Conservation (phyloP, 2,329 filamentous ascomycete species). For the Neurospora sp. region DNA sequence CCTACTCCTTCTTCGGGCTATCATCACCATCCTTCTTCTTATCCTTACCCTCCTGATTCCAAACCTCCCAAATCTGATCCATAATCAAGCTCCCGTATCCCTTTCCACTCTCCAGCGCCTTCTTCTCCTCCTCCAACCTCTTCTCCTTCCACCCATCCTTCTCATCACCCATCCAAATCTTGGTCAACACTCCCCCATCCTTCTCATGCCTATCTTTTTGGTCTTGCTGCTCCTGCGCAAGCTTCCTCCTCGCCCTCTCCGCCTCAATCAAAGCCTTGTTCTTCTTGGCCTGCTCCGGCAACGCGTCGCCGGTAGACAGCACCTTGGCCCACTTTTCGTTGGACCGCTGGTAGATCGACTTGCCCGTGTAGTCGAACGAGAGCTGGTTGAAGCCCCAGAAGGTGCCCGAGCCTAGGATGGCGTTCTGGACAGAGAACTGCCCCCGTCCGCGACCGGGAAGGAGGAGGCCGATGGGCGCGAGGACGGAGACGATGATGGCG, state of each 20-base stretch:
- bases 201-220: constrained; percentile 6
- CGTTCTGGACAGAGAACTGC: constrained; percentile 29
- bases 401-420: constrained; percentile 39
- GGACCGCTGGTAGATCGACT: constrained; percentile 40
- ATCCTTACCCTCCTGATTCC: constrained; percentile 16
- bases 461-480: constrained; percentile 33
- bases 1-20: constrained; percentile 18
- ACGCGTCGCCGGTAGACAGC: constrained; percentile 28
- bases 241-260: constrained; percentile 12
- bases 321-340: constrained; percentile 33
- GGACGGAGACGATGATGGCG: constrained; percentile 37
- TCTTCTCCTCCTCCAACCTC: constrained; percentile 40
- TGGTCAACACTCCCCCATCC: constrained; percentile 26
- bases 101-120: constrained; percentile 45
- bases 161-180: constrained; percentile 51
- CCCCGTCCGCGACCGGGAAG: constrained; percentile 11
- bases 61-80: constrained; percentile 48
- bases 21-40: constrained; percentile 22
- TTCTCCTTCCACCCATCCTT: constrained; percentile 44
- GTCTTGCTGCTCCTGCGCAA: constrained; percentile 1
- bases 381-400: constrained; percentile 47
- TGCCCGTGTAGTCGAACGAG: constrained; percentile 45
- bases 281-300: constrained; percentile 30
- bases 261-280: constrained; percentile 16
- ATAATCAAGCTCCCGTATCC: constrained; percentile 47